Conservation (phyloP, 2,329 filamentous ascomycete species). For the Fusarium nodosum region DNA sequence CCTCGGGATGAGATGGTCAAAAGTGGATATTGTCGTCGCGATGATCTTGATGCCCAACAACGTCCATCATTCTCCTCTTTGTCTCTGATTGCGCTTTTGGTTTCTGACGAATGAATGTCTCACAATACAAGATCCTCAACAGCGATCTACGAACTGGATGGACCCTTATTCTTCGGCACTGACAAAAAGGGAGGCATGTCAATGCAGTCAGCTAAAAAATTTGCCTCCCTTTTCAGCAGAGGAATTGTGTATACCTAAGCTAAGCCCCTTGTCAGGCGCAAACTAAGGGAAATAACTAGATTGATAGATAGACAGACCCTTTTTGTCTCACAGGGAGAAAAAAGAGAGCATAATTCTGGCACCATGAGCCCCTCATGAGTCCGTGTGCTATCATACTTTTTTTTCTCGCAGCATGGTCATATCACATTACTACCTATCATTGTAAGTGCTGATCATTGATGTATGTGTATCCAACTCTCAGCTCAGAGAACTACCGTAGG, state of each 20-base stretch:
- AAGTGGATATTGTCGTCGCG: slow-evolving; percentile 3
- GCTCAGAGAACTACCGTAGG: neutral
- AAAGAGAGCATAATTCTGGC: neutral
- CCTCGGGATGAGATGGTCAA: slow-evolving; percentile 24
- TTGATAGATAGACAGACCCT: neutral
- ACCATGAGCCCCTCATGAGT: neutral
- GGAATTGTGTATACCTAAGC: neutral
- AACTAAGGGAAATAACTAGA: neutral
- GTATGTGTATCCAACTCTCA: neutral
- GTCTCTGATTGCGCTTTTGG: neutral
- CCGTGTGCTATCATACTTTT: slow-evolving; percentile 7
- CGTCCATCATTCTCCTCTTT: neutral
- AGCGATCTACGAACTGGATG: slow-evolving; percentile 1
- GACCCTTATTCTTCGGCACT: slow-evolving; percentile 10
- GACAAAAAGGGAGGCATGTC: neutral
- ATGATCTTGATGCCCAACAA: slow-evolving; percentile 42
- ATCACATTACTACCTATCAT: neutral
- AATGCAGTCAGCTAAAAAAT: neutral
- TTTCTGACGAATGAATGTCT: neutral
- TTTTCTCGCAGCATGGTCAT: neutral
- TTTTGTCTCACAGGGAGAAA: slow-evolving; percentile 25
- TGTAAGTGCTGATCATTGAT: neutral
- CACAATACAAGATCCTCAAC: neutral
- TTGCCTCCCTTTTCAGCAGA: neutral
- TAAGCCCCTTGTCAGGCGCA: slow-evolving; percentile 3